phyloP scores from a whole-genome alignment of 2,329 filamentous ascomycete genomes.

The Myriangium duriaei region DNA sequence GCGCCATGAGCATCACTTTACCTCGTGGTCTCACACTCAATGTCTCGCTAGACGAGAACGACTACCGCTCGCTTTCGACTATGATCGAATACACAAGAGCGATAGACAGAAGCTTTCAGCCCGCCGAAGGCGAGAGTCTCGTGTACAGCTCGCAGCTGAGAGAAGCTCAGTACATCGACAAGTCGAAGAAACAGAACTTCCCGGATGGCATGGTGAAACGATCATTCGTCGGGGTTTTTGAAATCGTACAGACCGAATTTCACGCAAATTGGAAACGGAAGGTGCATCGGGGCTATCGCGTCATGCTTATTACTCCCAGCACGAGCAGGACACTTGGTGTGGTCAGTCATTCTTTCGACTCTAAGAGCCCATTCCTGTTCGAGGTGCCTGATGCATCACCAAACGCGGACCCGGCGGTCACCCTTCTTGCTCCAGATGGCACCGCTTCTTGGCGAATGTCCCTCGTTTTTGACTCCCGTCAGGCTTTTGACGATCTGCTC shows the following conservation, averaged over 20 bases:
- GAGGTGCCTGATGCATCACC: slow-evolving; percentile 50
- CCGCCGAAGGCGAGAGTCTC: slow-evolving; percentile 55
- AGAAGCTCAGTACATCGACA: slow-evolving; percentile 71
- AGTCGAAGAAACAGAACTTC: slow-evolving; percentile 57
- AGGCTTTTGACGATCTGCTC: slow-evolving; percentile 7
- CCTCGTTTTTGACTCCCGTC: slow-evolving; percentile 47
- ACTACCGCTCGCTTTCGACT: slow-evolving; percentile 67
- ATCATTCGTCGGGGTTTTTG: slow-evolving; percentile 65
- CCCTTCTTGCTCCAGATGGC: slow-evolving; percentile 57
- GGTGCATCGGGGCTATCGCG: slow-evolving; percentile 66
- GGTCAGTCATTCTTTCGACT: slow-evolving; percentile 56
- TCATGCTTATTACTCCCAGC: slow-evolving; percentile 66
- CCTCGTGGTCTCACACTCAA: slow-evolving; percentile 64
- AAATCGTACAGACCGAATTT: slow-evolving; percentile 53
- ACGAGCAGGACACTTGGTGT: slow-evolving; percentile 66
- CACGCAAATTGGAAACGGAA: slow-evolving; percentile 61
- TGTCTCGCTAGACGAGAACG: slow-evolving; percentile 59
- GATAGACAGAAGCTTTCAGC: slow-evolving; percentile 58
- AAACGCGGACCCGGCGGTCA: slow-evolving; percentile 57
- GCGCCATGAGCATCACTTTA: slow-evolving; percentile 54
- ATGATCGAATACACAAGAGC: slow-evolving; percentile 77
- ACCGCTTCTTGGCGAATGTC: slow-evolving; percentile 58
- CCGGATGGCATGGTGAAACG: slow-evolving; percentile 59
- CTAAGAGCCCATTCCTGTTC: slow-evolving; percentile 59
- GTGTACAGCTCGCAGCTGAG: slow-evolving; percentile 58